Evolutionary conservation across 805 yeast species (phyloP).

Genomic region (Candida nitratophila): DNA sequence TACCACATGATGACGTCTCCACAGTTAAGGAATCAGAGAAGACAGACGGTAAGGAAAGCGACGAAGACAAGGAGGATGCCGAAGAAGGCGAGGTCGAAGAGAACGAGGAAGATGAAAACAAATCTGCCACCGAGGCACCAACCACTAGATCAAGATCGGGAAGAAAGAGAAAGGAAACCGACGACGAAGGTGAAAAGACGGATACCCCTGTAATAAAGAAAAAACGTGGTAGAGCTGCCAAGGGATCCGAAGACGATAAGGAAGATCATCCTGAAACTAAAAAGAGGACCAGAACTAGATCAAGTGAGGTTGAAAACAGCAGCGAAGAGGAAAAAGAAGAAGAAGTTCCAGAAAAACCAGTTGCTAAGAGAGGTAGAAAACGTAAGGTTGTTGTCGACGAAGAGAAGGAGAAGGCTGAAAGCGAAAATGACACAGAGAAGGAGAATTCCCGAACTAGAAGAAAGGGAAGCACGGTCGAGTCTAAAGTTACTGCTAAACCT

Average conservation of each 20-base stretch:
- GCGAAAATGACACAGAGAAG: not conserved
- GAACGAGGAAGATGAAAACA: conserved; percentile 1
- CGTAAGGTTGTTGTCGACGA: not conserved
- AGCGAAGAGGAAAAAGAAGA: not conserved
- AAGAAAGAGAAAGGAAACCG: conserved; percentile 2
- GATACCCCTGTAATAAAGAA: not conserved
- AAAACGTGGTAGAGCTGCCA: not conserved
- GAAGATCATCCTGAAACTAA: not conserved
- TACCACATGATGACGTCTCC: not conserved
- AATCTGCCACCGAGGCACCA: not conserved
- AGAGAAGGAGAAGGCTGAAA: not conserved
- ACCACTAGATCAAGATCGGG: conserved; percentile 2
- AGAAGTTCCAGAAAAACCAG: not conserved
- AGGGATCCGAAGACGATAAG: not conserved
- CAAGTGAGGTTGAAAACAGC: not conserved
- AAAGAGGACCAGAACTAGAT: not conserved
- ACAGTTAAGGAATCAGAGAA: not conserved
- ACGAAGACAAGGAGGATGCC: conserved; percentile 1
- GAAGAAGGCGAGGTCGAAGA: not conserved
- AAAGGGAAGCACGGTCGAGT: too few species aligned
- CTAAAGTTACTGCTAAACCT: not conserved
- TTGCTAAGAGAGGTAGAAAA: not conserved
- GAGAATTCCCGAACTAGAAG: not conserved
- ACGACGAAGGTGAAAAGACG: not conserved
- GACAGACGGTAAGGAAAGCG: not conserved